These are phyloP conservation scores for Fusarium brevicatenulatum DNA, from an alignment of 2,329 filamentous ascomycete genomes.

Conservation along the genomic window DNA sequence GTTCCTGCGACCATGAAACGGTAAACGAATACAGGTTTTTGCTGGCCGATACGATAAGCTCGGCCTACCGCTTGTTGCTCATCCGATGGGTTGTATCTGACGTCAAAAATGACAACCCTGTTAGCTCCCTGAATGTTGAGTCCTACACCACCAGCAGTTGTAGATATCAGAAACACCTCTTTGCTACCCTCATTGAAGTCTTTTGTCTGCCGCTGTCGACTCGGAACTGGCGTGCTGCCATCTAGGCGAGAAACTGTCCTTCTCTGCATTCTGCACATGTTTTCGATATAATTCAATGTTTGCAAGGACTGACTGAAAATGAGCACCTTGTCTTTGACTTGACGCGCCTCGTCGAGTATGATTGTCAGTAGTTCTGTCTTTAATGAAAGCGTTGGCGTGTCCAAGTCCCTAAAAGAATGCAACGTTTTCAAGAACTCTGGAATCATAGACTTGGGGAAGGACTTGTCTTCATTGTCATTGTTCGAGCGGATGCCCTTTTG, in stretches of 20 bases:
- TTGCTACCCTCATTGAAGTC: slow-evolving; percentile 70
- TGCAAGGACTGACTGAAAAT: slow-evolving; percentile 80
- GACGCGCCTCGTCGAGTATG: slow-evolving; percentile 74
- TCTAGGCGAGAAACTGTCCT: slow-evolving; percentile 71
- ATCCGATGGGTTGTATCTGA: slow-evolving; percentile 79
- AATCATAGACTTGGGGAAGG: slow-evolving; percentile 44
- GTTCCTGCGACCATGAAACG: slow-evolving; percentile 82
- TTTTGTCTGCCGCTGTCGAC: slow-evolving; percentile 72
- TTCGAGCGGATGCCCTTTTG: not conserved
- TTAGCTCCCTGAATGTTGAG: slow-evolving; percentile 88
- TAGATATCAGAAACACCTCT: slow-evolving; percentile 83
- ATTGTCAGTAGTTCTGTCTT: slow-evolving; percentile 74
- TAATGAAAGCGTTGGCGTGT: slow-evolving; percentile 66
- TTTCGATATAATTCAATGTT: slow-evolving; percentile 75
- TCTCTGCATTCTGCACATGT: slow-evolving; percentile 60
- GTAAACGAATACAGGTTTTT: slow-evolving; percentile 85
- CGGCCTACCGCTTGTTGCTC: slow-evolving; percentile 90
- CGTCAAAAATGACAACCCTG: slow-evolving; percentile 87
- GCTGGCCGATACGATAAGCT: slow-evolving; percentile 86
- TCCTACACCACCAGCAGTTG: slow-evolving; percentile 81
- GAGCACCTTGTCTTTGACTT: slow-evolving; percentile 76
- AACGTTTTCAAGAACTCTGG: slow-evolving; percentile 51
- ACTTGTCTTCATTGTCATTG: not conserved
- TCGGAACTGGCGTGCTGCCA: slow-evolving; percentile 65
- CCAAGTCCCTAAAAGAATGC: slow-evolving; percentile 50